These are phyloP conservation scores for Hamigera avellanea DNA, from an alignment of 495 filamentous ascomycete species.

Conservation along the genomic window DNA sequence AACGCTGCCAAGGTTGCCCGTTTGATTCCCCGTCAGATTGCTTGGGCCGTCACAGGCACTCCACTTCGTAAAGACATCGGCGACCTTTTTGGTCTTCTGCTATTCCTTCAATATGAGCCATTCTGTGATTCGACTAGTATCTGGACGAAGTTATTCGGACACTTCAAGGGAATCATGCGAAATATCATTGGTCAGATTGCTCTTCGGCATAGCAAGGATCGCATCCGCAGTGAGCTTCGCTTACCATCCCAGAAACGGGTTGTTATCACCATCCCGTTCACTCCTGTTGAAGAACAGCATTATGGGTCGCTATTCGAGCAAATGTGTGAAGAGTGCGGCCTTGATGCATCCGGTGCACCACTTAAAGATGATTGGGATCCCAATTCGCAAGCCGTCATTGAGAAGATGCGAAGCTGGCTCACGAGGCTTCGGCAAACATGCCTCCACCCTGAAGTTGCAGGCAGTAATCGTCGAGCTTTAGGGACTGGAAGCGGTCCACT, in stretches of 20 bases:
- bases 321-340: slow-evolving; percentile 56
- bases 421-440: slow-evolving; percentile 67
- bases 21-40: slow-evolving; percentile 68
- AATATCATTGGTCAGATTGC: slow-evolving; percentile 56
- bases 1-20: slow-evolving; percentile 71
- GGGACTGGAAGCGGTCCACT: slow-evolving; percentile 53
- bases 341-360: slow-evolving; percentile 54
- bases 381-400: slow-evolving; percentile 40
- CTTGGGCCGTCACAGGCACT: slow-evolving; percentile 91
- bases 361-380: slow-evolving; percentile 48
- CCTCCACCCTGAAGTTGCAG: slow-evolving; percentile 71
- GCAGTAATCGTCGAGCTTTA: slow-evolving; percentile 53
- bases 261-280: slow-evolving; percentile 83
- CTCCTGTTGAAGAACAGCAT: slow-evolving; percentile 75
- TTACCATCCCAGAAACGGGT: slow-evolving; percentile 69
- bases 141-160: slow-evolving; percentile 53
- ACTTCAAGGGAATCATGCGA: slow-evolving; percentile 48
- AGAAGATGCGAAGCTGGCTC: slow-evolving; percentile 61
- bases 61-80: slow-evolving; percentile 71
- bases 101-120: slow-evolving; percentile 72
- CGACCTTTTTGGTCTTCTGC: slow-evolving; percentile 54
- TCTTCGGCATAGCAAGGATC: slow-evolving; percentile 75
- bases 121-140: slow-evolving; percentile 48
- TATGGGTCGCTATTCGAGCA: slow-evolving; percentile 62
- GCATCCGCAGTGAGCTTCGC: slow-evolving; percentile 55